Conservation (phyloP, 148 eudicot genomes). For the Salicornia ramosissima region DNA sequence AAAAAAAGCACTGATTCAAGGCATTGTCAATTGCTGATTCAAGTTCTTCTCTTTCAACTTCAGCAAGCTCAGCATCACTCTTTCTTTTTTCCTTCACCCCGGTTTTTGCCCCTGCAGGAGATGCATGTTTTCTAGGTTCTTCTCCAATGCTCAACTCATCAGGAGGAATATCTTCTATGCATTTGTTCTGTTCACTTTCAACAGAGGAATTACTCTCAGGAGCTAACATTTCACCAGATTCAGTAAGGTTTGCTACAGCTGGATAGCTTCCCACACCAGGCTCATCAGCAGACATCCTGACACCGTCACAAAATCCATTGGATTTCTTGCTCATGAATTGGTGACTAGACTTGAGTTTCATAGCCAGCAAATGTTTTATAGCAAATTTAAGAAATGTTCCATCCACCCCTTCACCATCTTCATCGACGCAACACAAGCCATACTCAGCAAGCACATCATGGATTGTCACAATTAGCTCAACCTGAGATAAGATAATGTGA, state of each 20-base stretch:
- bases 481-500: conserved; percentile 39
- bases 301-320: conserved; percentile 30
- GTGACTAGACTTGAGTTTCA: conserved; percentile 65
- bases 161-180: conserved; percentile 18
- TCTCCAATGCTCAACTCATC: conserved; percentile 30
- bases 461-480: conserved; percentile 67
- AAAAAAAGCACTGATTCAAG: conserved; percentile 91
- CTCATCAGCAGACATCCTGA: conserved; percentile 33
- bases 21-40: conserved; percentile 81
- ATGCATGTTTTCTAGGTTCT: conserved; percentile 29
- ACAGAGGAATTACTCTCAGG: conserved; percentile 29
- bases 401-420: conserved; percentile 79
- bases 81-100: neutral
- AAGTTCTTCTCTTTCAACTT: conserved; percentile 92
- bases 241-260: conserved; percentile 16
- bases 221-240: conserved; percentile 24
- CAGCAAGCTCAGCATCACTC: conserved; percentile 39
- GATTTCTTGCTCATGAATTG: conserved; percentile 43
- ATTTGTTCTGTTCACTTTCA: conserved; percentile 25
- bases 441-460: conserved; percentile 96
- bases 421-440: conserved; percentile 83
- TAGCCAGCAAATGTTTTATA: conserved; percentile 82
- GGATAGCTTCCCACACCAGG: conserved; percentile 22
- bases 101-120: conserved; percentile 20
- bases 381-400: conserved; percentile 94